A percentile compares a stretch with the other conserved stretches of the same genome.
Evolutionary conservation across 768 basidiomycete species (phyloP).

Genomic region (Psilocybe sp.): DNA sequence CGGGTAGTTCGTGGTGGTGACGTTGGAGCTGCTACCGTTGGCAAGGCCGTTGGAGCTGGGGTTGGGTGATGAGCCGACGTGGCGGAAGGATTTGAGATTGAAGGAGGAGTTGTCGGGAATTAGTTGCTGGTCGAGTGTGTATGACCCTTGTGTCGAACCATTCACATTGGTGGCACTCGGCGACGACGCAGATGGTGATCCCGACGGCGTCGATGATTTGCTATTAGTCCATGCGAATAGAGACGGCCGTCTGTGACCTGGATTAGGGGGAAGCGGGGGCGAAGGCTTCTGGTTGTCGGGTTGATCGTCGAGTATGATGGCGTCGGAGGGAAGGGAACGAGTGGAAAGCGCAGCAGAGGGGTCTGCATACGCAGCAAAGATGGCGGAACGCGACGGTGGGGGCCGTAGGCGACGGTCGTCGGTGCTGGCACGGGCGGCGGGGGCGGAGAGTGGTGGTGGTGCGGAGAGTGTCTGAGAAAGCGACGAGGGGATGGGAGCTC

Average conservation of each 20-base stretch:
- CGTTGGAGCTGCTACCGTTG: too few species aligned
- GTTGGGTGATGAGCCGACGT: constrained; percentile 51
- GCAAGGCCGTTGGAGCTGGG: constrained; percentile 20
- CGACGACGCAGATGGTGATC: constrained; percentile 19
- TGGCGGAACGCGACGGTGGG: constrained; percentile 61
- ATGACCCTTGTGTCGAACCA: constrained; percentile 5
- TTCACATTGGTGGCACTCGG: constrained; percentile 17
- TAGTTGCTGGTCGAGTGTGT: constrained; percentile 9
- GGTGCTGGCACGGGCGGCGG: constrained; percentile 40
- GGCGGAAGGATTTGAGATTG: constrained; percentile 74
- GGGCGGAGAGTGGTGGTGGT: constrained; percentile 28
- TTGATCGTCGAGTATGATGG: constrained; percentile 27
- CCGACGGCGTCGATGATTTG: constrained; percentile 26
- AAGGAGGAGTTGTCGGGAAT: constrained; percentile 43
- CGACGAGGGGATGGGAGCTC: not conserved
- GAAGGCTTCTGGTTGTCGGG: constrained; percentile 28
- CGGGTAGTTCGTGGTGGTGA: too few species aligned
- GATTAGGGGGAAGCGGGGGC: constrained; percentile 14
- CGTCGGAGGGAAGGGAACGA: constrained; percentile 56
- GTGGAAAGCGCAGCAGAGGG: constrained; percentile 53
- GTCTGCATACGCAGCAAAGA: constrained; percentile 61
- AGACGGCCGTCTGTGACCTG: constrained; percentile 22
- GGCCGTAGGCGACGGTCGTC: constrained; percentile 44
- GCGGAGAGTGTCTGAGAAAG: constrained; percentile 24
- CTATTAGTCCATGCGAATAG: constrained; percentile 31